Base-by-base conservation (phyloP, 129 eudicot genomes). In the Cynara cardunculus region DNA sequence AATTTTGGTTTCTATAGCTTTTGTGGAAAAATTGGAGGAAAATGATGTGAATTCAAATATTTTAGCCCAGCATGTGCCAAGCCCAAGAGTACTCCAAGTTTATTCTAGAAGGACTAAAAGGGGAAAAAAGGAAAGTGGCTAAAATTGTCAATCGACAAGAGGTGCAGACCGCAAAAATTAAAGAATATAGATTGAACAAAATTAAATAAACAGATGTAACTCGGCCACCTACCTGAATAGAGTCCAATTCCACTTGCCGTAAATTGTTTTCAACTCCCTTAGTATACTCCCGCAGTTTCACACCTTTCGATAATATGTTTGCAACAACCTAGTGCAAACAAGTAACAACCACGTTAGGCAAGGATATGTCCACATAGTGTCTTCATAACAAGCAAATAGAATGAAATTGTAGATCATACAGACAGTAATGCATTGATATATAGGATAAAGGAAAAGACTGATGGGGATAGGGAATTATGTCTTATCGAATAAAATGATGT, bases 251-350 rank as follows among this genome's bases (percentile, higher is more conserved):
- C 75, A 85, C 91, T 87, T 95, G 91, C 34, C 99, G 93, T 78
- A 95, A 80, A 85, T 95, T 92, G 88, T 92, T 92, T 83, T 95
- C 99, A 76, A 95, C 99, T 62, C 93, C 97, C 86, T 92, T 95
- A 7, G 99, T 92, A 81, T 95, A 90, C 65, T 95, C 99, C 44
- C 99, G 91, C 85, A 92, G 72, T 85, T 81, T 90, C 70, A 91
- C 90, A 24, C 99, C 99, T 85, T 95, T 92, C 27, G 99, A 92
- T 82, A 95, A 86, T 84, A 95, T 95, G 80, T 87, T 92, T 25
- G 99, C 91, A 39, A 95, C 99, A 41, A 92, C 97, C 99, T 95
- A 79, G 19, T 21, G 41, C 70, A 72, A 77, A 76, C 18, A 80
- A 75, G 31, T 28, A 44, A 76, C 24, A 71, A 80, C 72, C 27